These are phyloP conservation scores for Ehretia macrophylla DNA, from an alignment of 257 asterid genomes.

Conservation along the genomic window DNA sequence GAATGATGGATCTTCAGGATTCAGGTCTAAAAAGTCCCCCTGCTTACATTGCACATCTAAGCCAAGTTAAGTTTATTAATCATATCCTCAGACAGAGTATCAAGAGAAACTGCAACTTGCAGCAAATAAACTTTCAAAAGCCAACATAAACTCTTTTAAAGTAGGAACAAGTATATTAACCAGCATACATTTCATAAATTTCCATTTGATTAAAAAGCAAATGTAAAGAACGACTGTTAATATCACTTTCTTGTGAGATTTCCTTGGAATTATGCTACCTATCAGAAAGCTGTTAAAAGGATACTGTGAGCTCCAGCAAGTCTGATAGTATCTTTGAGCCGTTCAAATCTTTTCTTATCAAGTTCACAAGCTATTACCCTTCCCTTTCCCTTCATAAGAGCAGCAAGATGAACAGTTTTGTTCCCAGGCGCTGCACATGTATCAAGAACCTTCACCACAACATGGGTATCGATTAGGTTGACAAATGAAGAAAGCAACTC, in stretches of 20 bases:
- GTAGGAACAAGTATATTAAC: neutral
- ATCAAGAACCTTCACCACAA: slow-evolving; percentile 73
- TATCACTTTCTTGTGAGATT: neutral
- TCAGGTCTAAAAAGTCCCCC: slow-evolving; percentile 67
- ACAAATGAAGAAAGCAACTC: neutral
- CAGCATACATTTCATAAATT: neutral
- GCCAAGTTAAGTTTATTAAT: slow-evolving; percentile 46
- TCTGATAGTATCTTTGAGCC: slow-evolving; percentile 50
- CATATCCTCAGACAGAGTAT: neutral
- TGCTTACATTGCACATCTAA: slow-evolving; percentile 70
- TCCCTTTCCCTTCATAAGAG: slow-evolving; percentile 83
- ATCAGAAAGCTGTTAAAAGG: slow-evolving; percentile 30
- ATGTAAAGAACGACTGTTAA: neutral
- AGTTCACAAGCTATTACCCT: slow-evolving; percentile 87
- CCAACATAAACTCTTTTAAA: neutral
- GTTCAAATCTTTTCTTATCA: slow-evolving; percentile 63
- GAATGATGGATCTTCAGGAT: slow-evolving; percentile 58
- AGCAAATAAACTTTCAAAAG: neutral
- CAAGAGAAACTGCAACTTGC: neutral
- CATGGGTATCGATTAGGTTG: neutral
- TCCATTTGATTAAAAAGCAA: neutral
- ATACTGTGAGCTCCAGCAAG: slow-evolving; percentile 87
- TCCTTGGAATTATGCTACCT: neutral
- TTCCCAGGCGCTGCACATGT: slow-evolving; percentile 98
- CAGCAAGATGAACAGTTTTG: slow-evolving; percentile 92